Evolutionary conservation across 1,139 yeast species (phyloP).

Genomic region (Debaryomycetaceae sp.): DNA sequence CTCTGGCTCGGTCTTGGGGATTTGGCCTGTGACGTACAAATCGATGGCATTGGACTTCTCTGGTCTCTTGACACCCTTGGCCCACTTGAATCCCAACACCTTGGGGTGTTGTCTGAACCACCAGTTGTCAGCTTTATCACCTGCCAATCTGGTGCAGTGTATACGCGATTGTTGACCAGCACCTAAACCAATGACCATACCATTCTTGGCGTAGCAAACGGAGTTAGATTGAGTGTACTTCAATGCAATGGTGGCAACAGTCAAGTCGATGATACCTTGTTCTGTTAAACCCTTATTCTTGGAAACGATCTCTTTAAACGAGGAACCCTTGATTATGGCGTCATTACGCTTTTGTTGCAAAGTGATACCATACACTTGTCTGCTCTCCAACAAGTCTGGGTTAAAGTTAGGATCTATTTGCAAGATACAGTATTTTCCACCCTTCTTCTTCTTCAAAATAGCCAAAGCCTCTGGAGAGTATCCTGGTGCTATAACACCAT

Average conservation of each 20-base stretch:
- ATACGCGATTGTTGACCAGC: conserved; percentile 99
- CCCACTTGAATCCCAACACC: conserved; percentile 92
- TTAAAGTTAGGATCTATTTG: conserved; percentile 93
- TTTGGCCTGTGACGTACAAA: conserved; percentile 83
- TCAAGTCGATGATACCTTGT: conserved; percentile 88
- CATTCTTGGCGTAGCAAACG: conserved; percentile 96
- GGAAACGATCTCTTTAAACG: conserved; percentile 90
- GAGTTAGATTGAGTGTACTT: conserved; percentile 98
- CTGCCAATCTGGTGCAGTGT: conserved; percentile 98
- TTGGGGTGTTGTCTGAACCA: conserved; percentile 98
- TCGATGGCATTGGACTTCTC: conserved; percentile 98
- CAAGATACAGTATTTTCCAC: conserved; percentile 93
- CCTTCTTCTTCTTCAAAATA: conserved; percentile 85
- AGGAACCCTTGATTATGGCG: conserved; percentile 81
- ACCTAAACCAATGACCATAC: conserved; percentile 98
- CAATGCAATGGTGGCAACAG: conserved; percentile 94
- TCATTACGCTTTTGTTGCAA: conserved; percentile 97
- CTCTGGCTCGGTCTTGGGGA: conserved; percentile 91
- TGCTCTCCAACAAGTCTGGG: conserved; percentile 78
- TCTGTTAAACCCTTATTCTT: conserved; percentile 82
- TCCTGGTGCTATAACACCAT: conserved; percentile 98
- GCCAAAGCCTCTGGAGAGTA: conserved; percentile 89
- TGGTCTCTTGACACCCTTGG: conserved; percentile 97
- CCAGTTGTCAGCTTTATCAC: conserved; percentile 99
- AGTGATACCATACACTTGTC: conserved; percentile 95